A percentile compares a stretch with the other conserved stretches of the same genome.
Conservation (phyloP, 2,329 filamentous ascomycete genomes). For the Arthroderma sp. region DNA sequence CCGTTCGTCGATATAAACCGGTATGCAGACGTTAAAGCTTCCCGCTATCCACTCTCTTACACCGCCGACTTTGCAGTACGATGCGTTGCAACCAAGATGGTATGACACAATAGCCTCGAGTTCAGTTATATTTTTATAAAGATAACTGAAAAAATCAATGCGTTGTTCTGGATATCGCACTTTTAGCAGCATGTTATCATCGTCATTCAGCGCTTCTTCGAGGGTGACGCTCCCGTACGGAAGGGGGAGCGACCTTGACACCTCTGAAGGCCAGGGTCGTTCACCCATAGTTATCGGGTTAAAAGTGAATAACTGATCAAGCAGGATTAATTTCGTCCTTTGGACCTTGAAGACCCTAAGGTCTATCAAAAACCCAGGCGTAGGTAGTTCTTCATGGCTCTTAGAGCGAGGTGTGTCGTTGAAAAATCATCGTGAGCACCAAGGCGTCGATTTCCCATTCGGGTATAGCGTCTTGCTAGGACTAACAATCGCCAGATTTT, state of each 20-base stretch:
- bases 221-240: slow-evolving; percentile 13
- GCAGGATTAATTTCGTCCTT: no score
- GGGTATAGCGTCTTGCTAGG: no score
- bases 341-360: no score
- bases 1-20: slow-evolving; percentile 1
- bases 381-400: no score
- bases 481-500: no score
- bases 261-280: no score
- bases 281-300: no score
- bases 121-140: neutral
- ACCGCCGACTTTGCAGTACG: slow-evolving; percentile 1
- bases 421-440: no score
- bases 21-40: slow-evolving; percentile 26
- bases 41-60: slow-evolving; percentile 17
- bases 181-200: slow-evolving; percentile 15
- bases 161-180: slow-evolving; percentile 12
- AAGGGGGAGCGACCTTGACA: neutral
- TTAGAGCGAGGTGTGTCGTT: no score
- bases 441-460: no score
- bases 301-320: no score
- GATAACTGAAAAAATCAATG: slow-evolving; percentile 3
- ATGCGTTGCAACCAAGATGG: slow-evolving; percentile 4
- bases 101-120: slow-evolving; percentile 5
- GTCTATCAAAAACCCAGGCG: no score
- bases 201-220: slow-evolving; percentile 9